Conservation (phyloP, 2,329 filamentous ascomycete species). For the Meredithiella fracta region DNA sequence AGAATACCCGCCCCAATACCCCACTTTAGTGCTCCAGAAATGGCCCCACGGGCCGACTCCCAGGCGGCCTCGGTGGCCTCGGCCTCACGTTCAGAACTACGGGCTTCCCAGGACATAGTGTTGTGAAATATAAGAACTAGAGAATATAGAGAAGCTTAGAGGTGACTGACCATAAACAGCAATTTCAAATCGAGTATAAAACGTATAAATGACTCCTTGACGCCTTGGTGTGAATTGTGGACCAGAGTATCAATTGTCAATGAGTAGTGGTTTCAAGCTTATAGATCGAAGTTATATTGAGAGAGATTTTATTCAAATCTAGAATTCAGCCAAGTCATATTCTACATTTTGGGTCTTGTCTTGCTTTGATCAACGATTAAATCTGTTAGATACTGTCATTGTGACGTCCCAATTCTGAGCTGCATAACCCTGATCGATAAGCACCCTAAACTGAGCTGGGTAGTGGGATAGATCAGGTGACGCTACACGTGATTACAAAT, state of each 20-base stretch:
- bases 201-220: not conserved
- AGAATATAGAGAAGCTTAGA: not conserved
- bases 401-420: not conserved
- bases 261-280: no score
- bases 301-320: not conserved
- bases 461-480: not conserved
- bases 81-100: constrained; percentile 28
- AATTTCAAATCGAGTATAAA: not conserved
- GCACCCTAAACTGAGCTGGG: not conserved
- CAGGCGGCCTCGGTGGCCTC: constrained; percentile 55
- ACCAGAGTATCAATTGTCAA: no score
- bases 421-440: not conserved
- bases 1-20: constrained; percentile 47
- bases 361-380: not conserved
- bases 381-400: not conserved
- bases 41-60: constrained; percentile 53
- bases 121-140: not conserved
- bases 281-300: no score
- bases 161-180: no score
- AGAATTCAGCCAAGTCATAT: not conserved
- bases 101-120: constrained; percentile 10
- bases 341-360: not conserved
- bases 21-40: constrained; percentile 55
- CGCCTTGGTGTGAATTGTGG: not conserved
- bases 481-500: not conserved